phyloP scores from a whole-genome alignment of 352 stramenopile genomes.

The Plasmopara viticola region DNA sequence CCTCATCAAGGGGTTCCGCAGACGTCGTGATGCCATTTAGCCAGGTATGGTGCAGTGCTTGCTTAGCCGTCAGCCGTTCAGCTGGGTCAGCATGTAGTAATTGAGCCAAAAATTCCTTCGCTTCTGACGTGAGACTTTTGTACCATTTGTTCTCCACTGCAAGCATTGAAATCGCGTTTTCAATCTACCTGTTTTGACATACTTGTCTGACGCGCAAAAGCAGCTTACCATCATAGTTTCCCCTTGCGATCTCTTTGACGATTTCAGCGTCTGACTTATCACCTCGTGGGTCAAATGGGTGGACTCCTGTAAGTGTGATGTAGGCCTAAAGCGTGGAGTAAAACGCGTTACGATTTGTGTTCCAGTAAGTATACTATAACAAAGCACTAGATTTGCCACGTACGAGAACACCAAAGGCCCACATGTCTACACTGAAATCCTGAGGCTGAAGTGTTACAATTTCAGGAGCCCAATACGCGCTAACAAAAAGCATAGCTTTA shows the following conservation, averaged over 20 bases:
- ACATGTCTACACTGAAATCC: conserved; percentile 74
- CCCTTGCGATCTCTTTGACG: conserved; percentile 45
- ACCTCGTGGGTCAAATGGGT: conserved; percentile 69
- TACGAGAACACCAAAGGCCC: conserved; percentile 73
- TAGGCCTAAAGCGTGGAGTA: conserved; percentile 33
- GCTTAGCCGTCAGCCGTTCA: conserved; percentile 44
- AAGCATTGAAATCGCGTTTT: not conserved
- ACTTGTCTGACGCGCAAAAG: not conserved
- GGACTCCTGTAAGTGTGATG: conserved; percentile 68
- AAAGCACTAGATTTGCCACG: not conserved
- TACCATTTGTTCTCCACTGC: conserved; percentile 70
- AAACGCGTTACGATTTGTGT: not conserved
- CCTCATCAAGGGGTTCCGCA: conserved; percentile 39
- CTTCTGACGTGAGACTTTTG: conserved; percentile 40
- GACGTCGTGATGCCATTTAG: conserved; percentile 38
- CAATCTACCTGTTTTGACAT: not conserved
- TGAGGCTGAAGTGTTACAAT: conserved; percentile 66
- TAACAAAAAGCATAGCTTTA: conserved; percentile 8
- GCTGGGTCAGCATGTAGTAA: conserved; percentile 46
- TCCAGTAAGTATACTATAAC: not conserved
- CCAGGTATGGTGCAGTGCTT: conserved; percentile 60
- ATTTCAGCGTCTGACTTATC: conserved; percentile 70
- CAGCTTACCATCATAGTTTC: conserved; percentile 49
- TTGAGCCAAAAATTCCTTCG: conserved; percentile 53
- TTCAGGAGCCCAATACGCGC: conserved; percentile 74